Conservation (phyloP, 345 rosid genomes). For the Acer saccharum region DNA sequence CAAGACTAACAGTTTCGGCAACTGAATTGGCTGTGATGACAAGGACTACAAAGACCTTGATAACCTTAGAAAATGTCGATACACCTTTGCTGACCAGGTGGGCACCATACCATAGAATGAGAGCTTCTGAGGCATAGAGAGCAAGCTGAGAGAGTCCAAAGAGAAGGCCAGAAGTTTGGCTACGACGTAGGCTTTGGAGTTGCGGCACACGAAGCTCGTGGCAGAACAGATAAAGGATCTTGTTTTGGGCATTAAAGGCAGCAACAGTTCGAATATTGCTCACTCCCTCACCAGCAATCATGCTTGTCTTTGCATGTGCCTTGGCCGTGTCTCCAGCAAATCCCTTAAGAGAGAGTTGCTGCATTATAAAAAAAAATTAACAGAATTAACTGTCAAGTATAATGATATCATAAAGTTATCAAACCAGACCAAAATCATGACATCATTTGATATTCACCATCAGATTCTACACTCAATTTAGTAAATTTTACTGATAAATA, state of each 20-base stretch:
- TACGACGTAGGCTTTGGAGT: constrained; percentile 65
- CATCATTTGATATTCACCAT: neutral
- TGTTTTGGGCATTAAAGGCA: constrained; percentile 94
- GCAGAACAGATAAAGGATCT: constrained; percentile 80
- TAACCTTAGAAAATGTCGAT: constrained; percentile 96
- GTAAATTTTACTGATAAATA: neutral
- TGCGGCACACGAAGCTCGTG: constrained; percentile 84
- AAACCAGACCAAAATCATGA: neutral
- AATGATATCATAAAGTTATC: neutral
- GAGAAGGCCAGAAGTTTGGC: constrained; percentile 88
- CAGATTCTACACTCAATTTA: neutral
- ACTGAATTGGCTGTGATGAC: constrained; percentile 98
- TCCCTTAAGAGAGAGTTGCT: constrained; percentile 99
- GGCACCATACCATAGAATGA: constrained; percentile 95
- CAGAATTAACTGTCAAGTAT: constrained; percentile 19
- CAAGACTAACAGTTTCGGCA: constrained; percentile 98
- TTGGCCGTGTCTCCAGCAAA: constrained; percentile 99
- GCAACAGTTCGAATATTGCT: constrained; percentile 98
- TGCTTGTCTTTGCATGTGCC: constrained; percentile 99
- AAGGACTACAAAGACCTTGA: constrained; percentile 93
- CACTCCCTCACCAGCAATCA: constrained; percentile 99
- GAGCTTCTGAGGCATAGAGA: constrained; percentile 92
- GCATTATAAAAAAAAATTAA: constrained; percentile 28
- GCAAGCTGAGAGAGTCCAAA: constrained; percentile 98
- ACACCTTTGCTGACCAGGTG: constrained; percentile 84